Evolutionary conservation across 257 asterid genomes (phyloP).

Genomic region (Primulina tabacum): DNA sequence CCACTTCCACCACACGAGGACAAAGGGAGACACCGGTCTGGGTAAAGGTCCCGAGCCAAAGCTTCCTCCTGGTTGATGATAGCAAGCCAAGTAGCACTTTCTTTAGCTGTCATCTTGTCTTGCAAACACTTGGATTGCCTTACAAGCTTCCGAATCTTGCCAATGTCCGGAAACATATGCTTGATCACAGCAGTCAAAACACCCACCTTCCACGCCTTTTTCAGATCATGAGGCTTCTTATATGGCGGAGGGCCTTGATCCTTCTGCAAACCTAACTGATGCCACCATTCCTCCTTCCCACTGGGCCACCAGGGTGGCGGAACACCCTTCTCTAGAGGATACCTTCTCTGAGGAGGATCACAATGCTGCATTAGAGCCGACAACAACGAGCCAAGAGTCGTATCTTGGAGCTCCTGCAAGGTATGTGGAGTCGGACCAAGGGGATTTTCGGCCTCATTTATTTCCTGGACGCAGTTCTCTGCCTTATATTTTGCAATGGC

Average conservation of each 20-base stretch:
- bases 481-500: conserved; percentile 48
- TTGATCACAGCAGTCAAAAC: conserved; percentile 58
- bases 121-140: conserved; percentile 57
- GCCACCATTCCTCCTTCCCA: conserved; percentile 67
- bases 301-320: conserved; percentile 83
- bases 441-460: conserved; percentile 3
- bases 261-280: conserved; percentile 45
- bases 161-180: conserved; percentile 48
- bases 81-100: conserved; percentile 53
- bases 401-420: conserved; percentile 56
- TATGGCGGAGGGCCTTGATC: conserved; percentile 60
- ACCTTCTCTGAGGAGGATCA: conserved; percentile 57
- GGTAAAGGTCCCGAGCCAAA: conserved; percentile 70
- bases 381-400: conserved; percentile 58
- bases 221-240: conserved; percentile 59
- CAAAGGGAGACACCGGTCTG: conserved; percentile 59
- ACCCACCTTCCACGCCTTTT: conserved; percentile 58
- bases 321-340: conserved; percentile 51
- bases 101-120: conserved; percentile 62
- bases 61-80: conserved; percentile 73
- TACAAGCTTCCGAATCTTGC: conserved; percentile 42
- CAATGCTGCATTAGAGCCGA: conserved; percentile 71
- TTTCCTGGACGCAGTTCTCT: conserved; percentile 18
- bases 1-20: conserved; percentile 53
- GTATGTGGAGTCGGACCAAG: conserved; percentile 33